A percentile compares a stretch with the other conserved stretches of the same genome.
Evolutionary conservation across 2,329 filamentous ascomycete species (phyloP).

Genomic region (Cadophora sp.): DNA sequence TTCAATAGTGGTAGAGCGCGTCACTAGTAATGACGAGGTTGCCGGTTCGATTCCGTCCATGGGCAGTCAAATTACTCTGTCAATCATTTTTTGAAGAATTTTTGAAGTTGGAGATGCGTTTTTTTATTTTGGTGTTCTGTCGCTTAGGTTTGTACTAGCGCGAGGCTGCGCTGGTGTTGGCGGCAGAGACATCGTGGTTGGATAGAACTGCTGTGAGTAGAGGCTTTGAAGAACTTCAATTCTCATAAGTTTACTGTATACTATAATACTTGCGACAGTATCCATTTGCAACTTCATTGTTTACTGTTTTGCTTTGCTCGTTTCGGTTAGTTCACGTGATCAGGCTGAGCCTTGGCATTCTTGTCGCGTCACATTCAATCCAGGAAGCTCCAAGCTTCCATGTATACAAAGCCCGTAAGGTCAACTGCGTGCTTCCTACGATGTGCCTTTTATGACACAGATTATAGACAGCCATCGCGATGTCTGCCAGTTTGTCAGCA

Average conservation of each 20-base stretch:
- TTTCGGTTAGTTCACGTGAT: not conserved
- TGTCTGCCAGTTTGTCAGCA: constrained; percentile 21
- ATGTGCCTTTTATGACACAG: not conserved
- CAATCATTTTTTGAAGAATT: not conserved
- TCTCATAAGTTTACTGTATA: too few species aligned
- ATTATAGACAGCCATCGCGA: not conserved
- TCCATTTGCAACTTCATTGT: not conserved
- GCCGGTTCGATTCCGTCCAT: constrained; percentile 18
- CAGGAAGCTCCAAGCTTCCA: not conserved
- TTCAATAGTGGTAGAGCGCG: constrained; percentile 19
- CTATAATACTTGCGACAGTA: too few species aligned
- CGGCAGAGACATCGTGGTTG: not conserved
- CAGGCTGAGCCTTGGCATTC: not conserved
- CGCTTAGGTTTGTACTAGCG: not conserved
- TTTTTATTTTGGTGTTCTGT: not conserved
- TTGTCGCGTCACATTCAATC: not conserved
- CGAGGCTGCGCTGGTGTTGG: not conserved
- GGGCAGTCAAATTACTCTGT: not conserved
- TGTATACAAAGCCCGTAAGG: not conserved
- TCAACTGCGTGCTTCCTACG: not conserved
- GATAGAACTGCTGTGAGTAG: not conserved
- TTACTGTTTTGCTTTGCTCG: not conserved
- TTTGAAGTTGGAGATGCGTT: not conserved
- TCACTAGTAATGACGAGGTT: constrained; percentile 24
- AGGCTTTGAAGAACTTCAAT: not conserved